Conservation (phyloP, 441 rosid species). For the Pelargonium myrrhifolium region DNA sequence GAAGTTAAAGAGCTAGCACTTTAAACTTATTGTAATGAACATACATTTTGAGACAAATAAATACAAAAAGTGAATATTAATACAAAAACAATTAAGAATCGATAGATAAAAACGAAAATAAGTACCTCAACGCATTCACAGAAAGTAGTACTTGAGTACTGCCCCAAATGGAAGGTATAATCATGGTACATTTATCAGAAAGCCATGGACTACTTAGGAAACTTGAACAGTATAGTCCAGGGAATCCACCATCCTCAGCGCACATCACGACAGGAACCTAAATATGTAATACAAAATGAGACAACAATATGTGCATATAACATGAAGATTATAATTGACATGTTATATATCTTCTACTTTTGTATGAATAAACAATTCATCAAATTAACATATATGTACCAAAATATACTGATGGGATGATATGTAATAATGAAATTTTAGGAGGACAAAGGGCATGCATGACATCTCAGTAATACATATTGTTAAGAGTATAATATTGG, state of each 20-base stretch:
- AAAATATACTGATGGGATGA: too few species aligned
- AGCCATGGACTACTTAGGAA: slow-evolving; percentile 71
- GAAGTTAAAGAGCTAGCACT: not conserved
- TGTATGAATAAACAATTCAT: too few species aligned
- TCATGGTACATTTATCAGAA: slow-evolving; percentile 72
- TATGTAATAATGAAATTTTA: too few species aligned
- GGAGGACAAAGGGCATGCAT: too few species aligned
- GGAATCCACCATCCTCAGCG: slow-evolving; percentile 69
- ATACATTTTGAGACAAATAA: too few species aligned
- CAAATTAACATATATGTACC: too few species aligned
- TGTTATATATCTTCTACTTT: too few species aligned
- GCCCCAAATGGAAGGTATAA: slow-evolving; percentile 66
- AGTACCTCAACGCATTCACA: slow-evolving; percentile 58
- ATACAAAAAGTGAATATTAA: too few species aligned
- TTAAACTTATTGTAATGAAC: not conserved
- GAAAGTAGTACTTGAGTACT: slow-evolving; percentile 67
- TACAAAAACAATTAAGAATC: not conserved
- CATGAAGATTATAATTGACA: too few species aligned
- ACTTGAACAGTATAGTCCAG: slow-evolving; percentile 65
- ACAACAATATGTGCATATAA: not conserved
- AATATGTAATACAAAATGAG: slow-evolving; percentile 21
- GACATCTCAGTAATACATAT: too few species aligned
- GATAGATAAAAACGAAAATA: not conserved
- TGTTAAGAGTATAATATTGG: too few species aligned
- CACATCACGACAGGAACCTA: slow-evolving; percentile 66